Evolutionary conservation across 257 asterid genomes (phyloP).

Genomic region (Penstemon newberryi): DNA sequence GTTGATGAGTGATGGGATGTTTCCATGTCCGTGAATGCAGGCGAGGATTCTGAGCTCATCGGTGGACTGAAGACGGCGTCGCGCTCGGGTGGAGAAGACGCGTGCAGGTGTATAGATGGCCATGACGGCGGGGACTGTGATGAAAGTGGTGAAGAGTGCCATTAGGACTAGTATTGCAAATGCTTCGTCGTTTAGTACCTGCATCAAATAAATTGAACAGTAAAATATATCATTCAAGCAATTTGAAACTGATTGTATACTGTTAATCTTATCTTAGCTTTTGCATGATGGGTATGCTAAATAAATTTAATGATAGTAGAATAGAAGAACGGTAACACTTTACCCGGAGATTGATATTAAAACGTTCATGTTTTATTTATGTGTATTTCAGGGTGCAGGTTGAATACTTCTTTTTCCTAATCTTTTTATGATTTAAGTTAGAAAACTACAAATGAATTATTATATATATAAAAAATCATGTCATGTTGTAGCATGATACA

Average conservation of each 20-base stretch:
- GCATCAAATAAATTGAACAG: neutral
- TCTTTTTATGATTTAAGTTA: too few species aligned
- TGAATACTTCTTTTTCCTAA: too few species aligned
- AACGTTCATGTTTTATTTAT: too few species aligned
- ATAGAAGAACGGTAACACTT: too few species aligned
- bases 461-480: too few species aligned
- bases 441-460: too few species aligned
- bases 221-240: neutral
- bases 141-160: constrained; percentile 74
- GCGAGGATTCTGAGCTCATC: constrained; percentile 47
- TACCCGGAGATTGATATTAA: too few species aligned
- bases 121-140: constrained; percentile 61
- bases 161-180: constrained; percentile 65
- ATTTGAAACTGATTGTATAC: neutral
- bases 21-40: constrained; percentile 46
- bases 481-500: too few species aligned
- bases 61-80: constrained; percentile 26
- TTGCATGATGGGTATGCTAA: neutral
- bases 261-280: neutral
- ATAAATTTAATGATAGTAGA: neutral
- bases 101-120: constrained; percentile 49
- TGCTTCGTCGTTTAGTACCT: constrained; percentile 66
- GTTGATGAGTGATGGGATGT: constrained; percentile 44
- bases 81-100: constrained; percentile 10
- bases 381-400: too few species aligned